Conservation (phyloP, 768 basidiomycete genomes). For the Pisolithus microcarpus region DNA sequence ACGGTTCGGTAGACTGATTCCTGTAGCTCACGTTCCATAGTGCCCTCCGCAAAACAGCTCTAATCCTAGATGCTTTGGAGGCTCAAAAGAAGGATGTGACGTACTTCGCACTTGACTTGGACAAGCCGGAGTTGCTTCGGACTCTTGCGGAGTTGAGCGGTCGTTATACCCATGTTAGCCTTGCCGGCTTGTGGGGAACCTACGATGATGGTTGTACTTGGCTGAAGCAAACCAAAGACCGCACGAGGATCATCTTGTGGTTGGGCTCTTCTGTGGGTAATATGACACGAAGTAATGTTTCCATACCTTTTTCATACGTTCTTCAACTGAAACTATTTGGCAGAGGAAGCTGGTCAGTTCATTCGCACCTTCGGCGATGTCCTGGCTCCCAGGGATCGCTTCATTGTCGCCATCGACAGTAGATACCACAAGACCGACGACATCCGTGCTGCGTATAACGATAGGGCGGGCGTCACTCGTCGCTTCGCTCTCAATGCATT, state of each 20-base stretch:
- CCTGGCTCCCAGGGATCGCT: neutral
- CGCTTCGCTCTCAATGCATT: slow-evolving; percentile 4
- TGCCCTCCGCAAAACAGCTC: slow-evolving; percentile 3
- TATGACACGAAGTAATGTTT: slow-evolving; percentile 2
- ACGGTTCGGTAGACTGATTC: neutral
- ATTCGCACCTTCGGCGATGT: slow-evolving; percentile 2
- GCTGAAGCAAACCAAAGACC: neutral
- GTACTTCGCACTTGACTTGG: slow-evolving; percentile 6
- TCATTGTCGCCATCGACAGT: slow-evolving; percentile 2
- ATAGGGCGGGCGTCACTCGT: neutral
- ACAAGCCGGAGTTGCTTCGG: slow-evolving; percentile 4
- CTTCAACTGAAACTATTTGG: neutral
- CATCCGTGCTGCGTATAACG: slow-evolving; percentile 2
- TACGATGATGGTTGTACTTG: slow-evolving; percentile 5
- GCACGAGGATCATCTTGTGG: slow-evolving; percentile 3
- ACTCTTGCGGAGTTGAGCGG: slow-evolving; percentile 2
- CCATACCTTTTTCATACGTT: neutral
- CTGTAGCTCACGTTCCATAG: neutral
- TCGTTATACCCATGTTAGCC: slow-evolving; percentile 2
- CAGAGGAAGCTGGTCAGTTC: slow-evolving; percentile 3
- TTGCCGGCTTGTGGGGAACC: slow-evolving; percentile 6
- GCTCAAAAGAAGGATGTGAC: slow-evolving; percentile 4
- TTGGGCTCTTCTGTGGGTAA: slow-evolving; percentile 6
- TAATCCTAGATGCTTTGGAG: slow-evolving; percentile 5
- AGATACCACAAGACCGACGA: neutral